Evolutionary conservation across 495 filamentous ascomycete species (phyloP).

Genomic region (Daldinia grandis): DNA sequence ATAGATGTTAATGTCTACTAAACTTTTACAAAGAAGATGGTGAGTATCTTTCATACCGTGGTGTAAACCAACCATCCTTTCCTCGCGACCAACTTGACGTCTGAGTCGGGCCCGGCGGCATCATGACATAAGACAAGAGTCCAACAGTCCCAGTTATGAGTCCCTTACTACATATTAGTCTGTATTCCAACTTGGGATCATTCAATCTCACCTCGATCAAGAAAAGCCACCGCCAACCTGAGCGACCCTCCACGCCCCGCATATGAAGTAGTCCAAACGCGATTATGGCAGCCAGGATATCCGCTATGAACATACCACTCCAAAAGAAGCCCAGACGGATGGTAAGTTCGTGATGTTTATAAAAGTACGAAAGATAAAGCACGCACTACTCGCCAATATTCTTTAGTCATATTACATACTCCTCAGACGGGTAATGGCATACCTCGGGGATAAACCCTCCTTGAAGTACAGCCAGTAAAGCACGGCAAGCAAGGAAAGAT

Average conservation of each 20-base stretch:
- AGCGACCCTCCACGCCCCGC: slow-evolving; percentile 61
- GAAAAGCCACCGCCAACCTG: slow-evolving; percentile 82
- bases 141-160: slow-evolving; percentile 69
- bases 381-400: slow-evolving; percentile 38
- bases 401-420: neutral
- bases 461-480: slow-evolving; percentile 76
- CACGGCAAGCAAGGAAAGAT: slow-evolving; percentile 70
- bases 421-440: neutral
- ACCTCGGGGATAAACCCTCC: slow-evolving; percentile 71
- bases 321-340: slow-evolving; percentile 61
- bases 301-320: slow-evolving; percentile 71
- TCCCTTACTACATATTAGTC: slow-evolving; percentile 44
- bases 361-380: slow-evolving; percentile 81
- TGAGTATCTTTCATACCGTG: slow-evolving; percentile 46
- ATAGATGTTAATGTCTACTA: slow-evolving; percentile 12
- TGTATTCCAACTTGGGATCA: neutral
- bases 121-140: slow-evolving; percentile 68
- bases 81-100: slow-evolving; percentile 68
- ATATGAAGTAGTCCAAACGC: slow-evolving; percentile 78
- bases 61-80: slow-evolving; percentile 76
- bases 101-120: slow-evolving; percentile 77
- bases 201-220: slow-evolving; percentile 52
- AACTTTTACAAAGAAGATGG: neutral
- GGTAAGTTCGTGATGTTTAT: slow-evolving; percentile 73
- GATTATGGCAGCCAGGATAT: slow-evolving; percentile 73